Conservation (phyloP, 495 filamentous ascomycete genomes). For the Talaromyces borbonicus region DNA sequence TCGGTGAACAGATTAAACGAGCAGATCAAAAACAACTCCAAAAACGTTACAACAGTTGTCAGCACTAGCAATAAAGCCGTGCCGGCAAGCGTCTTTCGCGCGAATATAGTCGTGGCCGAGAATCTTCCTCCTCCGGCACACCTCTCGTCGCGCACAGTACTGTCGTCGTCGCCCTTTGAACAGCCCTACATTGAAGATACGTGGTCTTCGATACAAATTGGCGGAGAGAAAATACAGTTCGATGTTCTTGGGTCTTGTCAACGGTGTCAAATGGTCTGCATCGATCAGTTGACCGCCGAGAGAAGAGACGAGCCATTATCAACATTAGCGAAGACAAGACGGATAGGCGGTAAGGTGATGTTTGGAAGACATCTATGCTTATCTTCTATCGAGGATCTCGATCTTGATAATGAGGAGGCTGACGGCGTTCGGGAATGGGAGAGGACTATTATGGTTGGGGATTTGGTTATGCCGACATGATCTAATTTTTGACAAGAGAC, state of each 20-base stretch:
- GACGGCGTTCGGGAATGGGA: not conserved
- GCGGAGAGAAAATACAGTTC: constrained; percentile 33
- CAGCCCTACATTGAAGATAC: constrained; percentile 47
- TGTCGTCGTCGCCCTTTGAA: constrained; percentile 23
- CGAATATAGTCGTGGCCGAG: constrained; percentile 69
- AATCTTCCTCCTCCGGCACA: constrained; percentile 24
- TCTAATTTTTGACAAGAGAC: constrained; percentile 13
- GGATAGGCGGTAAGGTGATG: constrained; percentile 69
- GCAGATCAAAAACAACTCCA: constrained; percentile 50
- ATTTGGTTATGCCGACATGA: constrained; percentile 30
- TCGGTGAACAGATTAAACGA: constrained; percentile 72
- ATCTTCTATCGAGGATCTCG: constrained; percentile 12
- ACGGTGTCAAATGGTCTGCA: constrained; percentile 90
- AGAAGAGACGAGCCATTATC: constrained; percentile 78
- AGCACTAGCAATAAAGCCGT: constrained; percentile 37
- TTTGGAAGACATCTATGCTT: constrained; percentile 71
- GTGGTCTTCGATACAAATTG: constrained; percentile 34
- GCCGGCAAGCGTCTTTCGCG: constrained; percentile 65
- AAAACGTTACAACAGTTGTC: constrained; percentile 17
- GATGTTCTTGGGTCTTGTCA: constrained; percentile 73
- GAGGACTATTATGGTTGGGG: constrained; percentile 32
- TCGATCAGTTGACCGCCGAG: constrained; percentile 73
- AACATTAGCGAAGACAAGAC: constrained; percentile 75
- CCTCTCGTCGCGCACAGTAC: not conserved
- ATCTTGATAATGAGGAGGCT: constrained; percentile 9